Base-by-base conservation (phyloP, 805 yeast species). In the Nakazawaea peltata region DNA sequence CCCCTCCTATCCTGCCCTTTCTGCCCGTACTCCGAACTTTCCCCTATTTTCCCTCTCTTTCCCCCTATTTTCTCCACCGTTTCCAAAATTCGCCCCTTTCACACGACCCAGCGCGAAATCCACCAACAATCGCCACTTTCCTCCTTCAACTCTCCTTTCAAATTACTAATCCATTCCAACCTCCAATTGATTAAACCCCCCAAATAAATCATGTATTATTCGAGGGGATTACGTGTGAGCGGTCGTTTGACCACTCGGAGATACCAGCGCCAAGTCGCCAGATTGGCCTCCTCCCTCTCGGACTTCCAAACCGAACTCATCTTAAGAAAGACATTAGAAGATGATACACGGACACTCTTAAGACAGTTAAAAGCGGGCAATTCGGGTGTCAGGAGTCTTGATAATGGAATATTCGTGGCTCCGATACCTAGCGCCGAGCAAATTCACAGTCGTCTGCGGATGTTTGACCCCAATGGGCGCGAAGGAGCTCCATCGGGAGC, bases 291-390 rank as follows among this genome's bases (percentile, higher is more conserved):
- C 14, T 45, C 45, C 31, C 27, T 48, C 17, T 40, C 50, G 15
- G 37, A 41, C 28, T 32, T 38, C 23, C 48, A 43, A 28, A 43
- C 41, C n/a, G 44, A 44, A 23, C 24, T 43, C 25, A 23, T 41
- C 17, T 26, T 43, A 30, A 39, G 26, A 28, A 41, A 41, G 30
- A 33, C 44, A 9, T 19, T 41, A 11, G 42, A 42, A 17, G 36
- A 34, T 26, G 44, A 44, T 14, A 28, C 40, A 7, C 16, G 35
- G n/a, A 16, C 27, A 16, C 16, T 42, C 10, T 14, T 39, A 6
- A 33, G 16, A 25, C 34, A 13, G 30, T 28, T 36, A 27, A 31
- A 27, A 19, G 8, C 19, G 9, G 19, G 22, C 22, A 19, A 28
- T 26, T 29, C 33, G 23, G 26, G 25, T 32, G 23, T 32, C 6